A percentile compares a stretch with the other conserved stretches of the same genome.
Evolutionary conservation across 2,329 filamentous ascomycete species (phyloP).

Genomic region (Fusarium chuoi): DNA sequence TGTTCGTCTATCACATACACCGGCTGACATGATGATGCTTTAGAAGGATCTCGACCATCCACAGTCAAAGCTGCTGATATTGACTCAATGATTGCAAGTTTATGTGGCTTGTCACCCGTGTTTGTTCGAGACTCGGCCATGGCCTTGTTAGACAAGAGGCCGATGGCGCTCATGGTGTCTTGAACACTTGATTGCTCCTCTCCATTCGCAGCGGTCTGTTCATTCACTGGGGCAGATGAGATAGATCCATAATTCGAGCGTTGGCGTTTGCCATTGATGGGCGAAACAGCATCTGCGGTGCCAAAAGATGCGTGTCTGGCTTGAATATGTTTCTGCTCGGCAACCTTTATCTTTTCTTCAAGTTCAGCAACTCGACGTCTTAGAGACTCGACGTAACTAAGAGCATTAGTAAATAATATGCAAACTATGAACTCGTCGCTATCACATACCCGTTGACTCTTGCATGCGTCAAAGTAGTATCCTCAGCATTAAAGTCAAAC

Average conservation of each 20-base stretch:
- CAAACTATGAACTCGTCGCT: accelerated
- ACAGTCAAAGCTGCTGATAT: constrained; percentile 17
- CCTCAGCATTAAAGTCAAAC: constrained; percentile 21
- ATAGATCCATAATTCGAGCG: not conserved
- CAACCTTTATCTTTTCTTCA: constrained; percentile 10
- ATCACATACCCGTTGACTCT: constrained; percentile 7
- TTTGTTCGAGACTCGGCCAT: constrained; percentile 22
- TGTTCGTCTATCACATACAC: not conserved
- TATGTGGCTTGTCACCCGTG: not conserved
- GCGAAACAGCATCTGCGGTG: not conserved
- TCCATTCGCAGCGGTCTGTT: accelerated
- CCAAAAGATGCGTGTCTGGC: not conserved
- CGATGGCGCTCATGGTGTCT: constrained; percentile 30
- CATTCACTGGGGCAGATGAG: accelerated
- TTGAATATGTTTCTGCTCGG: not conserved
- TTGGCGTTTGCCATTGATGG: not conserved
- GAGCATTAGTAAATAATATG: accelerated
- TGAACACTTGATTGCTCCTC: constrained; percentile 26
- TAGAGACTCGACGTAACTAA: constrained; percentile 15
- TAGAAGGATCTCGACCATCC: constrained; percentile 12
- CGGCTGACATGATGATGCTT: not conserved
- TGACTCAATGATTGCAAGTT: constrained; percentile 6
- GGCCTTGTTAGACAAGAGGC: constrained; percentile 14
- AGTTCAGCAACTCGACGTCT: constrained; percentile 10
- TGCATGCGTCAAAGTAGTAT: constrained; percentile 17